These are phyloP conservation scores for Torulaspora pretoriensis DNA, from an alignment of 1,139 yeast genomes.

Conservation along the genomic window DNA sequence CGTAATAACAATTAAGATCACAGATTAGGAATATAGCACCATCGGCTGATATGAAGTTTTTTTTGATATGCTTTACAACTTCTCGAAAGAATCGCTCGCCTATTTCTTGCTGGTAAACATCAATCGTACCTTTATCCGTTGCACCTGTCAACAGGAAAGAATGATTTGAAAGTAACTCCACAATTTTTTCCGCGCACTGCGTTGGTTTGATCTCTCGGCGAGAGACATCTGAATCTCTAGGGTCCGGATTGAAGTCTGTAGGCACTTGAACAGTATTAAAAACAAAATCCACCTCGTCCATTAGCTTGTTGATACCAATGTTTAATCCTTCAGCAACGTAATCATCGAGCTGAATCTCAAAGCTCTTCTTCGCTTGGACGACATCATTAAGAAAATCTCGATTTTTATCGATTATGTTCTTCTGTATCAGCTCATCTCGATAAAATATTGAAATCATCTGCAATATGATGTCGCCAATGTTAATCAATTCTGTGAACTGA, in stretches of 20 bases:
- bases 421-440: conserved; percentile 70
- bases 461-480: conserved; percentile 85
- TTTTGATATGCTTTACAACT: conserved; percentile 68
- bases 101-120: conserved; percentile 89
- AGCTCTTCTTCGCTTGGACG: conserved; percentile 70
- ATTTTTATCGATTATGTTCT: conserved; percentile 60
- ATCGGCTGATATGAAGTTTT: conserved; percentile 63
- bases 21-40: conserved; percentile 80
- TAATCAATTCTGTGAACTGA: conserved; percentile 82
- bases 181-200: conserved; percentile 59
- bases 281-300: conserved; percentile 64
- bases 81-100: conserved; percentile 81
- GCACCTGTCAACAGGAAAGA: conserved; percentile 72
- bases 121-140: conserved; percentile 83
- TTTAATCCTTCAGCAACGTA: conserved; percentile 91
- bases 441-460: conserved; percentile 92
- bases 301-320: conserved; percentile 81
- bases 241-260: conserved; percentile 48
- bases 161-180: conserved; percentile 65
- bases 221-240: conserved; percentile 11
- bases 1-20: conserved; percentile 72
- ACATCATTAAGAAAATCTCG: conserved; percentile 77
- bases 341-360: conserved; percentile 79
- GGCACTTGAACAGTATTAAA: conserved; percentile 50
- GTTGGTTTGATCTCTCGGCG: conserved; percentile 56